A percentile compares a stretch with the other conserved stretches of the same genome.
phyloP scores from a whole-genome alignment of 1,284 basidiomycete species.

The Tilletia indica region DNA sequence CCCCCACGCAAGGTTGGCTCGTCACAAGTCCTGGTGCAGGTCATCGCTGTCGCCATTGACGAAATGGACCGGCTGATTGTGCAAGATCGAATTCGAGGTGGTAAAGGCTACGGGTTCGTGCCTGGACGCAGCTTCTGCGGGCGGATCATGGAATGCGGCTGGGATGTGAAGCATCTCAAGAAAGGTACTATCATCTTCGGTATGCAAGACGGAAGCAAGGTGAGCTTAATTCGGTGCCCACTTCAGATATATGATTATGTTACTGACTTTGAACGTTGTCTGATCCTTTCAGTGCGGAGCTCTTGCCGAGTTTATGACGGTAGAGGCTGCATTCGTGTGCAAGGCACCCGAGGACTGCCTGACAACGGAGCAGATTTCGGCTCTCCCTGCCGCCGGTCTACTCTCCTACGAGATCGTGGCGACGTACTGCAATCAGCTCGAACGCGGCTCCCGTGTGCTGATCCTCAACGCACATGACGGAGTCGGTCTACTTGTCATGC shows the following conservation, averaged over 20 bases:
- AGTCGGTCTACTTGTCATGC: conserved; percentile 57
- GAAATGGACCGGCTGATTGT: conserved; percentile 52
- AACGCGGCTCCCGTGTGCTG: conserved; percentile 54
- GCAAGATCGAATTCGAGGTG: conserved; percentile 51
- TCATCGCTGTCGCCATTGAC: conserved; percentile 57
- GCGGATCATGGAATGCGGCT: conserved; percentile 57
- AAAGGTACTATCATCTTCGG: conserved; percentile 59
- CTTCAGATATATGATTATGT: neutral
- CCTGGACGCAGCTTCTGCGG: conserved; percentile 58
- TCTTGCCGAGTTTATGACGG: conserved; percentile 56
- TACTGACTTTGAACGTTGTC: neutral
- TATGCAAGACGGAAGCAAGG: conserved; percentile 50
- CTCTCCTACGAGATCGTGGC: conserved; percentile 57
- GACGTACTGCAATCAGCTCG: conserved; percentile 54
- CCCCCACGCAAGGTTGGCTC: conserved; percentile 55
- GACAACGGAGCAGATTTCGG: conserved; percentile 57
- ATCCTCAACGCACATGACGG: conserved; percentile 58
- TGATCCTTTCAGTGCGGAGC: conserved; percentile 51
- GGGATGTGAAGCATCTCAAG: conserved; percentile 54
- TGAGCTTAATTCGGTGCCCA: neutral
- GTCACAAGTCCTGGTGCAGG: conserved; percentile 56
- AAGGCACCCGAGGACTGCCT: conserved; percentile 55
- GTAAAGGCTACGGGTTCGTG: conserved; percentile 55
- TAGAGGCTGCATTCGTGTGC: conserved; percentile 56
- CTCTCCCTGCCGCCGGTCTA: conserved; percentile 56